Evolutionary conservation across 768 basidiomycete genomes (phyloP), one percentile per base, ranked within the genome.

Genomic region (Guyanaporus albipodus): DNA sequence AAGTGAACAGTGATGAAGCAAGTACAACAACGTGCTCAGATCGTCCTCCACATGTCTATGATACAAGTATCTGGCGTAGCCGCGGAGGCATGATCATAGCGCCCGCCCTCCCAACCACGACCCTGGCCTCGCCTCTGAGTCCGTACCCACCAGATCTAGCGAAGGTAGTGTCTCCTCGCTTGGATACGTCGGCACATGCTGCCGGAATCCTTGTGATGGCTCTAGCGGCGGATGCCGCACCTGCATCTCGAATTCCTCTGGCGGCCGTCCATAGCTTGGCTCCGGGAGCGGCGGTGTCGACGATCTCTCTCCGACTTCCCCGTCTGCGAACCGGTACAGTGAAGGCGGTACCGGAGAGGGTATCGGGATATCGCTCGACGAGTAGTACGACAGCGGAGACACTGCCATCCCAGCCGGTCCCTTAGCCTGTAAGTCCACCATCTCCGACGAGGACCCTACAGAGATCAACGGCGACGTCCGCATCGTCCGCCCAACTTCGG

Each of bases 301-400:
- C 12, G 66, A 55, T 17, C 38, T 71, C 43, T 61, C 73, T 27
- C 70, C 74, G 5, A 75, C 58, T 49, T 78, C 75, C 7, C 76
- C 78, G 28, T 68, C 57, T 2, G 79, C 54, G 44, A 71, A 72
- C 42, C 63, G 70, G 59, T 76, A 77, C 46, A 71, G 63, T 5
- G 80, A 69, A 50, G 64, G 73, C 3, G 82, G 78, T 34, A 79
- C 59, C 0, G 85, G 83, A 5, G 85, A 85, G 11, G 80, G 73
- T 4, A 71, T 57, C 2, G 74, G 70, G 63, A 83, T 60, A 61
- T 77, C 63, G 42, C 64, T 67, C 52, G 69, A 58, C 49, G 86
- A 85, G 60, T 89, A 65, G 57, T 85, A 87, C 15, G 87, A 87
- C 8, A 66, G 54, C n/a, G 56, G 70, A 4, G 76, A 76, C 18